Conservation (phyloP, 139 green algal species). For the Coelastrella sp. region DNA sequence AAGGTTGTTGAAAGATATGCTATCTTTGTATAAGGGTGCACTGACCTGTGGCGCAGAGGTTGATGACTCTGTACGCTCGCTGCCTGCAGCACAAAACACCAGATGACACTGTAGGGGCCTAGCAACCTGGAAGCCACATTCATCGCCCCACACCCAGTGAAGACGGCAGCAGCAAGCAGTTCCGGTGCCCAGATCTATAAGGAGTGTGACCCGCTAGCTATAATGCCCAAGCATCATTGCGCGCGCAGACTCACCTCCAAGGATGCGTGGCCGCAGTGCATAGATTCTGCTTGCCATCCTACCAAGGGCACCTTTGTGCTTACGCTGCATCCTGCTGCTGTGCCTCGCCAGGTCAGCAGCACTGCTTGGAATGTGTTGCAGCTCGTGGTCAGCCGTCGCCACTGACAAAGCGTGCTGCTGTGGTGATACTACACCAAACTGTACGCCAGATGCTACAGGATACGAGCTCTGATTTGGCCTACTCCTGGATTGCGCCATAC, state of each 20-base stretch:
- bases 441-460: too few relatives aligned
- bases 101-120: too few relatives aligned
- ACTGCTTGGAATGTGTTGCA: background rate
- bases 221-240: too few relatives aligned
- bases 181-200: too few relatives aligned
- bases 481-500: too few relatives aligned
- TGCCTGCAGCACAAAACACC: background rate
- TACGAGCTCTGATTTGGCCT: too few relatives aligned
- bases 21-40: background rate
- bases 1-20: constrained; percentile 27
- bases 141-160: too few relatives aligned
- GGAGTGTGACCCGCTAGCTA: too few relatives aligned
- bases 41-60: background rate
- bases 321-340: background rate
- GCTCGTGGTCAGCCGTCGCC: background rate
- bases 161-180: too few relatives aligned
- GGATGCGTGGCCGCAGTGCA: constrained; percentile 4
- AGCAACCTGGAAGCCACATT: too few relatives aligned
- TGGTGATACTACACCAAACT: too few relatives aligned
- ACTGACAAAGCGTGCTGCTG: too few relatives aligned
- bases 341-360: background rate
- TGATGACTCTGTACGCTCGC: background rate
- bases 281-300: constrained; percentile 44
- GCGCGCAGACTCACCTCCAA: constrained; percentile 19
- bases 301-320: constrained; percentile 23